Base-by-base conservation (phyloP, 2,329 filamentous ascomycete species). In the Exserohilum turcica region DNA sequence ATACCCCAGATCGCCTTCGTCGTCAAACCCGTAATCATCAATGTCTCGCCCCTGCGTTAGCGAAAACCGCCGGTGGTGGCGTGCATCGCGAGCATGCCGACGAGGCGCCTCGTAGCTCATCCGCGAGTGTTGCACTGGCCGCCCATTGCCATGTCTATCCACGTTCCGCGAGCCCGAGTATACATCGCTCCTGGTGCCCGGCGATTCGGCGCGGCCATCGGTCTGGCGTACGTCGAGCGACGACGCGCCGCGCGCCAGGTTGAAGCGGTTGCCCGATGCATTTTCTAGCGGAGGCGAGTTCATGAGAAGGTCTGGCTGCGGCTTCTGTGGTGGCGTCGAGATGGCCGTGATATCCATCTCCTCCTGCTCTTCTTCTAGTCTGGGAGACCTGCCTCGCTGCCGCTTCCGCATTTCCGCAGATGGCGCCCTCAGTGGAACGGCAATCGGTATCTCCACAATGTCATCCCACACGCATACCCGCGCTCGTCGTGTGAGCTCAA, bases 381-480 rank as follows among this genome's bases (percentile, higher is more conserved):
- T 55, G 5, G 60, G 57, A 0, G 67, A 52, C 43, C 67, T 64
- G 3, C 59, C 64, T 5, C 63, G 61, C 48, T 82, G 82, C 47
- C 85, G 86, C 48, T 89, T 84, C 54, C 88, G 86, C 79, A 91
- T 88, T 68, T 97, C 93, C n/a, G 87, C 86, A 4, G 90, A 93
- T 6, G 92, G 89, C 7, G 85, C 84, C 43, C 90, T 87, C 81
- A 99, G 87, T 19, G 93, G 93, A 28, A 97, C 91, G 2, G 92
- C 94, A 43, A 97, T 88, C 2, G 94, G 94, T 13, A 99, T 90
- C 67, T 99, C 94, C 18, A 99, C 94, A 18, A 97, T 79, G 70
- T 99, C 94, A 69, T 99, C 94, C 94, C 94, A 99, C 10, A 99
- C 93, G 66, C 92, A 96, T 15, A 99, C 93, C 65, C 93, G 87